These are phyloP conservation scores for Bondarzewia mesenterica DNA, from an alignment of 1,284 basidiomycete genomes.

Conservation along the genomic window DNA sequence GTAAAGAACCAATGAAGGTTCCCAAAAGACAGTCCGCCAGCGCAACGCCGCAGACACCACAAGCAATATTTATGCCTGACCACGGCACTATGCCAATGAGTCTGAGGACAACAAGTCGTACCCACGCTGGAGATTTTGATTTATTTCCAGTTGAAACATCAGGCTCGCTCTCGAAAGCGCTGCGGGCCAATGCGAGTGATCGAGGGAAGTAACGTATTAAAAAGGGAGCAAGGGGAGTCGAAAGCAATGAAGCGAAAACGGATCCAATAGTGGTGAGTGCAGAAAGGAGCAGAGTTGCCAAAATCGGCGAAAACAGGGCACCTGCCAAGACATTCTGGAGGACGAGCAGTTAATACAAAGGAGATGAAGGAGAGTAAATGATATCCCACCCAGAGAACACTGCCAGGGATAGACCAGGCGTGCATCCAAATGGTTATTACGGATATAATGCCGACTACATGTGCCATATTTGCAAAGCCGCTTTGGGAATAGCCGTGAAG, in stretches of 20 bases:
- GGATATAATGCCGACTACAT: slow-evolving; percentile 75
- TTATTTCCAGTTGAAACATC: slow-evolving; percentile 29
- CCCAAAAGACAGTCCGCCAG: slow-evolving; percentile 70
- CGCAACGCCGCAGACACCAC: slow-evolving; percentile 79
- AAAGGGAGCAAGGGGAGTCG: slow-evolving; percentile 78
- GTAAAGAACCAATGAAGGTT: slow-evolving; percentile 73
- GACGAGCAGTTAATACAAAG: slow-evolving; percentile 12
- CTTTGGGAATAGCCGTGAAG: slow-evolving; percentile 71
- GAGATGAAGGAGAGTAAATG: slow-evolving; percentile 10
- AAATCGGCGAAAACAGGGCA: slow-evolving; percentile 72
- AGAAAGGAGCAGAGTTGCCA: slow-evolving; percentile 74
- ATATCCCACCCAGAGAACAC: slow-evolving; percentile 72
- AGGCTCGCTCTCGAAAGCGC: slow-evolving; percentile 49
- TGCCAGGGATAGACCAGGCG: slow-evolving; percentile 89
- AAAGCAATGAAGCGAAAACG: slow-evolving; percentile 67
- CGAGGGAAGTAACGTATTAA: slow-evolving; percentile 75
- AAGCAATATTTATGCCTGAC: slow-evolving; percentile 92
- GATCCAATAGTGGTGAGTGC: slow-evolving; percentile 83
- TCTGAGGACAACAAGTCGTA: slow-evolving; percentile 76
- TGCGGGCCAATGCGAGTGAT: slow-evolving; percentile 74
- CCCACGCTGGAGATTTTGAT: slow-evolving; percentile 69
- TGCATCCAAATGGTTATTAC: slow-evolving; percentile 90
- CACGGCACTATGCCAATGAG: slow-evolving; percentile 88
- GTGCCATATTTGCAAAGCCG: slow-evolving; percentile 49
- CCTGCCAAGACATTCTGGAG: slow-evolving; percentile 83